Base-by-base conservation (phyloP, 495 filamentous ascomycete genomes). In the Collariella sp. region DNA sequence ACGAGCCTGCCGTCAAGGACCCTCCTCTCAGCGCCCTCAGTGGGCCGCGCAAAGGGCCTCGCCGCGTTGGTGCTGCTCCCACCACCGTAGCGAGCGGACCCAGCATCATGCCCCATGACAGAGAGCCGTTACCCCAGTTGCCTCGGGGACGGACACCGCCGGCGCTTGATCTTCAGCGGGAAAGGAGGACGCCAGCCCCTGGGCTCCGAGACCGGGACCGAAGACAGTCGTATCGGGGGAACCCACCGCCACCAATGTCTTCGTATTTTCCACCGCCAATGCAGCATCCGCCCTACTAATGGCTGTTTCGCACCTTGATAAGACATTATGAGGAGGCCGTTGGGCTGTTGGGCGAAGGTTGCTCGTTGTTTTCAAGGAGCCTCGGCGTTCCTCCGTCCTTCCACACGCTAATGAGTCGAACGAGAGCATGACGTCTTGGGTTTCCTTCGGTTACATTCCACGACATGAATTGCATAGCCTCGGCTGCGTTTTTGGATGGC, bases 11-110 rank as follows among this genome's bases (percentile, higher is more conserved):
- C 26, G 76, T 81, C 43, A 76, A 75, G 56, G 77, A 81, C 56
- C 78, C 77, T 46, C 78, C 78, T 7, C 64, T 81, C 47, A 77
- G 74, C 59, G 76, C 77, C 47, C 70, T 80, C 51, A 70, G 56
- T 54, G 72, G 72, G 38, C 65, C 69, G 29, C 69, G 71, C 47
- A 76, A 72, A 46, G 59, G 58, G 19, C 52, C 55, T 35, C 64
- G 74, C 33, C 67, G 72, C 26, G 62, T 57, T 31, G 54, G 54
- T 7, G 54, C n/a, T n/a, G n/a, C 46, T n/a, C 12, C 54, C 12
- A 50, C 54, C 5, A 70, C 68, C 16, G 65, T 67, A 4, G 66
- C 60, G 16, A 70, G 67, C 56, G 69, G 66, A 1, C 64, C 61
- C 35, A 67, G 61, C 55, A 50, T 64, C 35, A 45, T 56, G 2